Evolutionary conservation across 306 rosid genomes (phyloP).

Genomic region (Canavalia ensiformis): DNA sequence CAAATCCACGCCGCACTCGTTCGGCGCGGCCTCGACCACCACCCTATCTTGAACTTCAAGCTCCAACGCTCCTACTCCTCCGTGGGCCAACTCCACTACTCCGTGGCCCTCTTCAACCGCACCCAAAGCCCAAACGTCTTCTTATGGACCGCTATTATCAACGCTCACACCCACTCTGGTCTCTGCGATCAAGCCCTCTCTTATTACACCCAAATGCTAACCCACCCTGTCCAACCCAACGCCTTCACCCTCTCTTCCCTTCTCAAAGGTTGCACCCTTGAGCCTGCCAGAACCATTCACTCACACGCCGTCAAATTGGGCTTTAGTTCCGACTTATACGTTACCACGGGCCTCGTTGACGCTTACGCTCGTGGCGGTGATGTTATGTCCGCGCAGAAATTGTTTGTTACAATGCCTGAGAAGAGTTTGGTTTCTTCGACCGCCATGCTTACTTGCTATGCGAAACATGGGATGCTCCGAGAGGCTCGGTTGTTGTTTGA

Average conservation of each 20-base stretch:
- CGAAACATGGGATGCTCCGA: constrained; percentile 63
- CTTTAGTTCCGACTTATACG: constrained; percentile 60
- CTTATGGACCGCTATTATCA: constrained; percentile 72
- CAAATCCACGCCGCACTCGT: constrained; percentile 75
- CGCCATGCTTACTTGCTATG: constrained; percentile 73
- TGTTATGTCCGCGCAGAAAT: constrained; percentile 56
- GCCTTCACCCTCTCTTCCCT: constrained; percentile 76
- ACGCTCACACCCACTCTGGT: constrained; percentile 63
- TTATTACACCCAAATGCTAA: constrained; percentile 68
- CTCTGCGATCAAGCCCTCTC: constrained; percentile 60
- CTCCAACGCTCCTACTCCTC: constrained; percentile 88
- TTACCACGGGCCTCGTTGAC: constrained; percentile 69
- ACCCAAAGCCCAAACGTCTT: constrained; percentile 65
- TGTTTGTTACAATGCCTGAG: constrained; percentile 78
- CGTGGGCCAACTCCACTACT: constrained; percentile 72
- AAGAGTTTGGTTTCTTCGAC: constrained; percentile 73
- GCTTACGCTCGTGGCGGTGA: constrained; percentile 77
- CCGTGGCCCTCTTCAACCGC: constrained; percentile 67
- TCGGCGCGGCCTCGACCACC: constrained; percentile 64
- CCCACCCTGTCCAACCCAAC: constrained; percentile 65
- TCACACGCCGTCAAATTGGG: constrained; percentile 66
- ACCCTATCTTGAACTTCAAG: constrained; percentile 80
- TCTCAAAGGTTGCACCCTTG: constrained; percentile 57
- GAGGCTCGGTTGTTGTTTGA: constrained; percentile 71
- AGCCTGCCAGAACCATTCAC: constrained; percentile 59